phyloP scores from a whole-genome alignment of 2,329 filamentous ascomycete species.

The Hypoxylon sp. region DNA sequence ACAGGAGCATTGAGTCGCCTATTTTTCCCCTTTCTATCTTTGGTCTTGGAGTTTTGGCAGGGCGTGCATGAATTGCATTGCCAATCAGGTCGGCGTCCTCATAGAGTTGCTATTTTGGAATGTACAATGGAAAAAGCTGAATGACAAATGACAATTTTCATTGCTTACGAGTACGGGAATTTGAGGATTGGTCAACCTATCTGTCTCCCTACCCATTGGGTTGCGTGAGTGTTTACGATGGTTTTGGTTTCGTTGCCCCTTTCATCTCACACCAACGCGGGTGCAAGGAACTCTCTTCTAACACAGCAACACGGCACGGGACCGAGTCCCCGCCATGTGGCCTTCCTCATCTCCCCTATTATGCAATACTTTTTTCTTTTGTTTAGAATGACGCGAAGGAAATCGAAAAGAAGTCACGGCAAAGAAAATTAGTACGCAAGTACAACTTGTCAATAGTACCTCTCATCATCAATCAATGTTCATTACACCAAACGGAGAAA shows the following conservation, averaged over 20 bases:
- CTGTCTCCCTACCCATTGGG: too few species aligned
- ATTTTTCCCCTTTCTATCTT: constrained; percentile 23
- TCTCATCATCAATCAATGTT: constrained; percentile 25
- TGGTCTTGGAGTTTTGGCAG: constrained; percentile 35
- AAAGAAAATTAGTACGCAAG: constrained; percentile 35
- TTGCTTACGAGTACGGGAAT: constrained; percentile 13
- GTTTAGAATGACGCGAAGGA: constrained; percentile 23
- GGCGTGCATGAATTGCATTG: constrained; percentile 32
- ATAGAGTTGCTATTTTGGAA: constrained; percentile 16
- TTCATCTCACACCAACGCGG: constrained; percentile 26
- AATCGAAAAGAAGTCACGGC: constrained; percentile 24
- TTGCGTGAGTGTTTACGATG: constrained; percentile 32
- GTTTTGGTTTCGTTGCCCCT: constrained; percentile 30
- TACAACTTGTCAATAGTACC: constrained; percentile 34
- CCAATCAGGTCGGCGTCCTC: constrained; percentile 24
- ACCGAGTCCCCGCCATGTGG: constrained; percentile 2
- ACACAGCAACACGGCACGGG: constrained; percentile 11
- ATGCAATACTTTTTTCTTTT: constrained; percentile 18
- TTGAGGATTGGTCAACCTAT: constrained; percentile 17
- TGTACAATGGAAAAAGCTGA: constrained; percentile 21
- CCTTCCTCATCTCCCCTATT: constrained; percentile 12
- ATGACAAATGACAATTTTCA: constrained; percentile 23
- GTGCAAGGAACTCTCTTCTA: constrained; percentile 13
- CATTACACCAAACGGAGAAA: constrained; percentile 28
- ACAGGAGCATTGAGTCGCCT: constrained; percentile 19